Conservation (phyloP, 179 eudicot species). For the Nepenthes alata region DNA sequence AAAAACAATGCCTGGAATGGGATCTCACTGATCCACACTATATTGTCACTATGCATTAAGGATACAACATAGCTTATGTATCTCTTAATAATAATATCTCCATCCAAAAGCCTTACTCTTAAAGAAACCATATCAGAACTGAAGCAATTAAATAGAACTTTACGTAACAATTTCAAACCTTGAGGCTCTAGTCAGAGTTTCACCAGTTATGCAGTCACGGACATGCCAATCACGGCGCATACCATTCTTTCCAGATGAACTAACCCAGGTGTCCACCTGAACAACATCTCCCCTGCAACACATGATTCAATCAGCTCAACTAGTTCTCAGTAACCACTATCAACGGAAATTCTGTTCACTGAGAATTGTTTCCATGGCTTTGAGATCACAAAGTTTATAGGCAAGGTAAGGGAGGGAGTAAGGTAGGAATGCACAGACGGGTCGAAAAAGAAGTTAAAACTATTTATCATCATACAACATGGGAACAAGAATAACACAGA, state of each 20-base stretch:
- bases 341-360: background rate
- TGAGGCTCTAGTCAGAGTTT: slow-evolving; percentile 74
- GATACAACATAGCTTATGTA: background rate
- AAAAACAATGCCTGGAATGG: no score
- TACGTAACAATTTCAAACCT: slow-evolving; percentile 30
- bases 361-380: background rate
- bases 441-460: no score
- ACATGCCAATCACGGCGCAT: slow-evolving; percentile 94
- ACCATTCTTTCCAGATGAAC: slow-evolving; percentile 85
- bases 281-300: slow-evolving; percentile 85
- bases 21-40: no score
- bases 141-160: background rate
- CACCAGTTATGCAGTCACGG: slow-evolving; percentile 69
- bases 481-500: no score
- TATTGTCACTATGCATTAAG: no score
- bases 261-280: slow-evolving; percentile 93
- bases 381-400: no score
- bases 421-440: no score
- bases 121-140: background rate
- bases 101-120: background rate
- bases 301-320: slow-evolving; percentile 4
- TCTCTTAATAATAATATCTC: background rate
- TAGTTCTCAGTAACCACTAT: background rate
- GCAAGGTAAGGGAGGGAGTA: no score
- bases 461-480: no score